Evolutionary conservation across 257 asterid species (phyloP).

Genomic region (Verbena officinalis): DNA sequence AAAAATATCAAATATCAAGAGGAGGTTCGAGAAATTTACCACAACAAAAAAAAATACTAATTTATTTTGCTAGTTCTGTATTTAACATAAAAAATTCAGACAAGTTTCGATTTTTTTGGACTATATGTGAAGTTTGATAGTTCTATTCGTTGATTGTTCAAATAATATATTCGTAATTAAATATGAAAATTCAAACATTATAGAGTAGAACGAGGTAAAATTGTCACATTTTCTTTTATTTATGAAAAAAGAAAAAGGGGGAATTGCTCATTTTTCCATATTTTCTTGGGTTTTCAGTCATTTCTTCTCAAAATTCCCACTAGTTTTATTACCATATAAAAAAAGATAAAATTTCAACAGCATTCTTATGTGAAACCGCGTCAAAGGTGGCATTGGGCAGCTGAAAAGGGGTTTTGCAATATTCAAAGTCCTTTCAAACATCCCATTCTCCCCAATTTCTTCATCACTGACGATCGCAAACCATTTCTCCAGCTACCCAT

Average conservation of each 20-base stretch:
- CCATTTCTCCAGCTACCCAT: neutral
- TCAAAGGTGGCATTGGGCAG: constrained; percentile 40
- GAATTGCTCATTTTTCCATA: constrained; percentile 6
- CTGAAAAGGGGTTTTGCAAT: constrained; percentile 27
- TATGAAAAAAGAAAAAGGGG: neutral
- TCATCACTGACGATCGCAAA: constrained; percentile 20
- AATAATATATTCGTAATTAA: too few relatives aligned
- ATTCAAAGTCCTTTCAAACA: constrained; percentile 43
- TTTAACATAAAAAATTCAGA: too few relatives aligned
- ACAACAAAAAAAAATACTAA: too few relatives aligned
- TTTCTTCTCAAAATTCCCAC: constrained; percentile 29
- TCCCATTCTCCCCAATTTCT: constrained; percentile 25
- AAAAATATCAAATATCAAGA: too few relatives aligned
- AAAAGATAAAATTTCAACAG: constrained; percentile 26
- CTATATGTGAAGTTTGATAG: too few relatives aligned
- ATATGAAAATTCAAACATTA: too few relatives aligned
- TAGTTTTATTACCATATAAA: neutral
- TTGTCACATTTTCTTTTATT: too few relatives aligned
- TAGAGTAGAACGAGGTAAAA: too few relatives aligned
- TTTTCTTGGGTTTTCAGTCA: constrained; percentile 16
- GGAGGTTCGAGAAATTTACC: too few relatives aligned
- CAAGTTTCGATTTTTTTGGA: too few relatives aligned
- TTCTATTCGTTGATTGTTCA: too few relatives aligned
- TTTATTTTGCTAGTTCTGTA: too few relatives aligned
- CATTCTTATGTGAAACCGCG: constrained; percentile 51